phyloP scores from a whole-genome alignment of 306 rosid species.

The Dryas alaskensis region DNA sequence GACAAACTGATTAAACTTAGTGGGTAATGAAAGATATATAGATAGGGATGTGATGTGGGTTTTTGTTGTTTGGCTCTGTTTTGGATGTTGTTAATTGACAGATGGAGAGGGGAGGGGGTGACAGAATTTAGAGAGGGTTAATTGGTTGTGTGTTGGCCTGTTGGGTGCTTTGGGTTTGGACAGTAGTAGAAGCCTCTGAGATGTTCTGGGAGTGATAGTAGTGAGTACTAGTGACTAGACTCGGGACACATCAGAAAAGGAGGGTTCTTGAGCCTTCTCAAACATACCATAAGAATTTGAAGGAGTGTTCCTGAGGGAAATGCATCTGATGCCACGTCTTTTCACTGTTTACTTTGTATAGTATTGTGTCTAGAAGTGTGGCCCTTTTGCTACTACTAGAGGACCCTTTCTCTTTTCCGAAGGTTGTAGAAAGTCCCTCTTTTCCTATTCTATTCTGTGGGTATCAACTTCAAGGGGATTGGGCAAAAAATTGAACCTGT shows the following conservation, averaged over 20 bases:
- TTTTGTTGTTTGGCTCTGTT: background rate
- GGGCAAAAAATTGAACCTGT: no score
- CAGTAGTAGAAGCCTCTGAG: conserved; percentile 46
- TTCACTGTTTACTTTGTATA: background rate
- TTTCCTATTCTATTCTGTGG: no score
- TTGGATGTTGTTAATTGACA: background rate
- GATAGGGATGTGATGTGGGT: background rate
- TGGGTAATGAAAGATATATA: background rate
- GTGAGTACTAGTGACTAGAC: no score
- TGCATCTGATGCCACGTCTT: conserved; percentile 27
- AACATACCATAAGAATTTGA: conserved; percentile 6
- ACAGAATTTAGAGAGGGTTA: conserved; percentile 29
- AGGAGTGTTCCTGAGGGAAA: conserved; percentile 37
- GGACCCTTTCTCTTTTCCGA: no score
- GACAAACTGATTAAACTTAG: background rate
- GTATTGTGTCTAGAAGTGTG: no score
- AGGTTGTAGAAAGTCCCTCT: no score
- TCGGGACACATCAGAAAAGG: conserved; percentile 5
- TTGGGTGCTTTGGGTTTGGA: conserved; percentile 19
- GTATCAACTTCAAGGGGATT: no score
- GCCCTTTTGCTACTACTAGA: no score
- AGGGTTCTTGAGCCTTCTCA: conserved; percentile 44
- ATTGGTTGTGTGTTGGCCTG: background rate
- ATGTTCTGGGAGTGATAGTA: conserved; percentile 29
- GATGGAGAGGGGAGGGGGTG: background rate